Base-by-base conservation (phyloP, 1,284 basidiomycete genomes). In the Moesziomyces globuligerus region DNA sequence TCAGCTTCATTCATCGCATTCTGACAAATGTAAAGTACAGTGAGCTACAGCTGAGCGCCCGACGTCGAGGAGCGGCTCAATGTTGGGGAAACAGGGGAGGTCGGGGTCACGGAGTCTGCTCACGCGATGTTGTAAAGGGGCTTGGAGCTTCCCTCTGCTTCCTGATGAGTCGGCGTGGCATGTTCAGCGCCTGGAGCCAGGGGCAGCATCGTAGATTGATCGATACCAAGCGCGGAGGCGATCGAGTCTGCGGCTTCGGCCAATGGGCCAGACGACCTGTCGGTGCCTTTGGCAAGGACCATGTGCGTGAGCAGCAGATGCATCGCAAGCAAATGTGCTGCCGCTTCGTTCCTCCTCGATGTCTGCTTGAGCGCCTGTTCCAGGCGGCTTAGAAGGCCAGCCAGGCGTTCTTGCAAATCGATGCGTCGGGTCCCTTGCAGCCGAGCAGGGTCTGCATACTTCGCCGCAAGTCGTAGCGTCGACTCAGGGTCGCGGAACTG, bases 401-500 rank as follows among this genome's bases (percentile, higher is more conserved):
- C 37, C 0, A 48, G 59, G 4, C 53, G 36, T 11, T 40, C 25
- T 25, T 55, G 28, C 10, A 51, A 23, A 10, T 39, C 18, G 6
- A 20, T 36, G 1, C 39, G 37, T 37, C 41, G 40, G 7, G 15
- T 21, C 23, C 36, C 15, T 20, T 54, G 26, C 3, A 67, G 45
- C 23, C 28, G 32, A 7, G n/a, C 26, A 9, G 48, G 34, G 6
- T 60, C 20, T 6, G 52, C 51, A 26, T 59, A 57, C 13, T 24
- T 49, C n/a, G 67, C 67, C 3, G 73, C 73, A 15, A 73, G 62
- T 17, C 74, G 50, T 6, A 78, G 37, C 6, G 49, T 66, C 8
- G 45, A 40, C 26, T 67, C 67, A 2, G 65, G 60, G 36, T 78
- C 76, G n/a, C 71, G 46, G 64, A 71, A 78, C 47, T 78, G 76